A percentile compares a stretch with the other conserved stretches of the same genome.
Conservation (phyloP, 1,139 yeast species). For the Trichomonascaceae sp. region DNA sequence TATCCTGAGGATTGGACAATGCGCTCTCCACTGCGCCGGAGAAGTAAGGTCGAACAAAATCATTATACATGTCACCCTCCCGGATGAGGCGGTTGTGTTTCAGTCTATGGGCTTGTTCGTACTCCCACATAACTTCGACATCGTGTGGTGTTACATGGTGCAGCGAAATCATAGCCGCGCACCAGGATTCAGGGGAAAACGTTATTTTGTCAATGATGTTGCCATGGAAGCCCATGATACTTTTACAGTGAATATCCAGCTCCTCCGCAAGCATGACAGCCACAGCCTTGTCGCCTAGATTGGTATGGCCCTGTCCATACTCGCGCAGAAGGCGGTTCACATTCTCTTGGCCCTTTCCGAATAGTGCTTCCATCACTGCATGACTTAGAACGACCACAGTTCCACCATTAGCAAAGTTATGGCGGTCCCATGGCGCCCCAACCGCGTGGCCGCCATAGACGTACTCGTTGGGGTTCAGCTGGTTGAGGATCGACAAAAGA, state of each 20-base stretch:
- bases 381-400: conserved; percentile 23
- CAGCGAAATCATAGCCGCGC: conserved; percentile 22
- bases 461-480: conserved; percentile 14
- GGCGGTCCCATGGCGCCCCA: conserved; percentile 5
- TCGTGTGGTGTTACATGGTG: conserved; percentile 22
- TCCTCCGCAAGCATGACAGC: conserved; percentile 16
- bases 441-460: conserved; percentile 20
- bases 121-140: conserved; percentile 24
- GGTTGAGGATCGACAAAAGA: conserved; percentile 13
- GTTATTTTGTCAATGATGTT: conserved; percentile 13
- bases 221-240: conserved; percentile 19
- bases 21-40: too few relatives aligned
- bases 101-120: conserved; percentile 15
- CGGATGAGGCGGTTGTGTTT: conserved; percentile 15
- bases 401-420: conserved; percentile 26
- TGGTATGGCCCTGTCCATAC: conserved; percentile 8
- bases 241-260: neutral
- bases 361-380: conserved; percentile 15
- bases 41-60: conserved; percentile 21
- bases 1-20: conserved; percentile 9
- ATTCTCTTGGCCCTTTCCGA: conserved; percentile 14
- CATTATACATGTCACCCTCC: conserved; percentile 21
- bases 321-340: conserved; percentile 7
- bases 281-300: conserved; percentile 25
- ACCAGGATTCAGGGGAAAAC: conserved; percentile 16